phyloP scores from a whole-genome alignment of 495 filamentous ascomycete genomes.

The Astrocystis sublimbata region DNA sequence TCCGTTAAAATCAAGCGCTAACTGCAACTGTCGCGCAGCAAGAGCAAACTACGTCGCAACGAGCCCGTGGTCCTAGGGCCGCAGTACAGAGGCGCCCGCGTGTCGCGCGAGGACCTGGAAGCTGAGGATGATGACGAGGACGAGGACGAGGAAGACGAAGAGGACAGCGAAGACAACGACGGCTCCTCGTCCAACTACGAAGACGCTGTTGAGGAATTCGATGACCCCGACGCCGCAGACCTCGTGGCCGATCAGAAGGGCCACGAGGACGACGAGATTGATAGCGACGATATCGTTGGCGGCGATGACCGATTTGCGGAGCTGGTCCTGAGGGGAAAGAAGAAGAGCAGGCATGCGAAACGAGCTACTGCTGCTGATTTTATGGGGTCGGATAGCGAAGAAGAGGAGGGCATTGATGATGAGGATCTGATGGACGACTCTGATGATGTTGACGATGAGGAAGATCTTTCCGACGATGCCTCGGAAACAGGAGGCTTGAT shows the following conservation, averaged over 20 bases:
- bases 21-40: constrained; percentile 47
- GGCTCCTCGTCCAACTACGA: constrained; percentile 23
- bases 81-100: constrained; percentile 74
- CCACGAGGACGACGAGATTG: constrained; percentile 57
- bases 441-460: constrained; percentile 43
- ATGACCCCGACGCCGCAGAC: constrained; percentile 48
- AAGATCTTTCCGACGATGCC: constrained; percentile 38
- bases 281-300: constrained; percentile 63
- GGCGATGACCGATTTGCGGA: constrained; percentile 60
- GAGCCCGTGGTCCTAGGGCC: constrained; percentile 68
- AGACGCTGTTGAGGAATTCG: constrained; percentile 43
- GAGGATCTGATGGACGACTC: constrained; percentile 39
- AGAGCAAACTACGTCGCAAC: constrained; percentile 80
- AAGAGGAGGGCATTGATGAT: constrained; percentile 36
- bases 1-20: constrained; percentile 14
- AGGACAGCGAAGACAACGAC: constrained; percentile 23
- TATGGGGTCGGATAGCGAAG: constrained; percentile 49
- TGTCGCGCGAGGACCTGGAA: constrained; percentile 72
- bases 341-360: constrained; percentile 31
- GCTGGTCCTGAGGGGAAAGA: constrained; percentile 48
- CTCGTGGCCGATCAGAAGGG: constrained; percentile 48
- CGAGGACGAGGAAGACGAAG: constrained; percentile 40
- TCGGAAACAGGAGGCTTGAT: constrained; percentile 41
- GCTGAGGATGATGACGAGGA: constrained; percentile 44
- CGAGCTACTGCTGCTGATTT: constrained; percentile 52